Evolutionary conservation across 805 yeast species (phyloP).

Genomic region (Metschnikowia anglica): DNA sequence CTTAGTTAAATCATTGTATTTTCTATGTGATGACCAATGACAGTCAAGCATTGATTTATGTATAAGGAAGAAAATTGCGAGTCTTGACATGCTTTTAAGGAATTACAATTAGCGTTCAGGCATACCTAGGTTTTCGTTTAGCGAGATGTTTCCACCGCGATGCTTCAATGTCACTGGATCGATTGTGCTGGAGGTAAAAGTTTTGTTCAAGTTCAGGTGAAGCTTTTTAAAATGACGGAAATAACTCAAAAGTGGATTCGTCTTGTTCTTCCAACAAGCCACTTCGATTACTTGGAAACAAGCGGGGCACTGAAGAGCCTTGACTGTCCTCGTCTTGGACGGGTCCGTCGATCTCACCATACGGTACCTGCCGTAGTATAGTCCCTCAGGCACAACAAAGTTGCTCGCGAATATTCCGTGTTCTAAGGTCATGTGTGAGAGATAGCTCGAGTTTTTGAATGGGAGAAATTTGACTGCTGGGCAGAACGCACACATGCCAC

Average conservation of each 20-base stretch:
- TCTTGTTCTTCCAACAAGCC: slow-evolving; percentile 30
- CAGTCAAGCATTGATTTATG: too few species aligned
- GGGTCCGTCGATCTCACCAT: slow-evolving; percentile 20
- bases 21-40: too few species aligned
- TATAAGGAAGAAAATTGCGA: too few species aligned
- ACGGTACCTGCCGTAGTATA: slow-evolving; percentile 29
- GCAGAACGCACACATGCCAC: slow-evolving; percentile 37
- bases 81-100: too few species aligned
- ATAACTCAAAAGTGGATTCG: slow-evolving; percentile 29
- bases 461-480: slow-evolving; percentile 30
- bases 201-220: slow-evolving; percentile 22
- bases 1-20: too few species aligned
- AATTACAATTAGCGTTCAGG: not conserved
- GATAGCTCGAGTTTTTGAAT: slow-evolving; percentile 33
- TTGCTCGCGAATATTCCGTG: slow-evolving; percentile 36
- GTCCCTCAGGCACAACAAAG: slow-evolving; percentile 32
- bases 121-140: not conserved
- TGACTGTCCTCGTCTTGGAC: slow-evolving; percentile 20
- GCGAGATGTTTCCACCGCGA: slow-evolving; percentile 10
- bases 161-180: slow-evolving; percentile 18
- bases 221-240: slow-evolving; percentile 31
- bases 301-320: slow-evolving; percentile 30
- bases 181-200: slow-evolving; percentile 16
- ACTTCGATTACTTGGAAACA: slow-evolving; percentile 29
- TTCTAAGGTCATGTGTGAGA: slow-evolving; percentile 34